Evolutionary conservation across 1,284 basidiomycete species (phyloP).

Genomic region (Trichosporon asahii): DNA sequence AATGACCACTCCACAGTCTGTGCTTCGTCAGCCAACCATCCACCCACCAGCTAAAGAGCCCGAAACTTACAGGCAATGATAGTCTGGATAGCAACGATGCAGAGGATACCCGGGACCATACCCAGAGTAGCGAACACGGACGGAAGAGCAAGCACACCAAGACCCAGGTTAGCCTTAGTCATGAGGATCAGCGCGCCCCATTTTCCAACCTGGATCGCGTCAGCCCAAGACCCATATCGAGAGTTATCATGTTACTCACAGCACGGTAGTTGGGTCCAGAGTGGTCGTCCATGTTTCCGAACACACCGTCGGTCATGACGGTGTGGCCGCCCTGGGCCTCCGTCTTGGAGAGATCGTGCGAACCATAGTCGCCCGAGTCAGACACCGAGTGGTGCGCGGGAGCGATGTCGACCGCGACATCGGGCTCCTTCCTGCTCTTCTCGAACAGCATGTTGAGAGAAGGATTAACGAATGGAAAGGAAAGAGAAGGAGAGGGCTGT

Average conservation of each 20-base stretch:
- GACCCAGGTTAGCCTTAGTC: slow-evolving; percentile 40
- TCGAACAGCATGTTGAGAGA: slow-evolving; percentile 1
- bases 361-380: not conserved
- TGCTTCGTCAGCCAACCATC: not conserved
- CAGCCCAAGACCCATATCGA: not conserved
- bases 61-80: slow-evolving; percentile 37
- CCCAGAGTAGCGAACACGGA: slow-evolving; percentile 35
- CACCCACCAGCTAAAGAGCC: not conserved
- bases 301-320: slow-evolving; percentile 30
- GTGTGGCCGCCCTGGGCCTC: not conserved
- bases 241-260: slow-evolving; percentile 17
- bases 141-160: slow-evolving; percentile 42
- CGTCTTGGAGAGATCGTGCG: not conserved
- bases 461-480: not conserved
- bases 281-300: slow-evolving; percentile 29
- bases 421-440: not conserved
- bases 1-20: slow-evolving; percentile 23
- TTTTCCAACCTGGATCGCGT: slow-evolving; percentile 22
- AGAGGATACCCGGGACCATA: slow-evolving; percentile 38
- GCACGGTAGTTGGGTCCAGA: slow-evolving; percentile 35
- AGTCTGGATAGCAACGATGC: slow-evolving; percentile 34
- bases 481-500: not conserved
- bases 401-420: not conserved
- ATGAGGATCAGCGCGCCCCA: slow-evolving; percentile 28
- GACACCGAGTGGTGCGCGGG: not conserved